Evolutionary conservation across 352 stramenopile species (phyloP), one percentile per base, ranked within the genome.

Genomic region (Globisporangium acanthophoron): DNA sequence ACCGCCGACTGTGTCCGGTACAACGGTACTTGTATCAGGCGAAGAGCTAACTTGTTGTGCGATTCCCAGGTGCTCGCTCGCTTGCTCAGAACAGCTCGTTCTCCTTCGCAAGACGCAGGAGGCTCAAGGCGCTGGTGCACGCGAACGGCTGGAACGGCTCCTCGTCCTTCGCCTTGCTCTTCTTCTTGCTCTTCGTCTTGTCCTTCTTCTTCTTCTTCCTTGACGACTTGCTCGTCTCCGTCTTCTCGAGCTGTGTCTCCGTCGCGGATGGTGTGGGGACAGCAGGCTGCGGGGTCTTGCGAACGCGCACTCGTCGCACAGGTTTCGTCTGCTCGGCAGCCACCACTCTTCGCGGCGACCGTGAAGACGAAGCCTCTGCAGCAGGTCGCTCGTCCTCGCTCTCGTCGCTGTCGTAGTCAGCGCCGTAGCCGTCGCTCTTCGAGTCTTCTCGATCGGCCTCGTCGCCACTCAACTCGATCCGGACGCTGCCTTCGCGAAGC

Each of bases 71-170:
- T 16, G 41, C 35, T 12, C 33, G 16, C 4, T 21, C 18, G 31
- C 8, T 35, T 12, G 21, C 44, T 85, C 66, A 88, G 69, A 88
- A 88, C 52, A 80, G 66, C 73, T 90, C 78, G 44, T 87, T 87
- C 50, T 89, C 80, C 60, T 92, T 92, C 7, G 80, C 80, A 47
- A 74, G 62, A 18, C 76, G 76, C 33, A 92, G 70, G 31, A 88
- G 48, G 12, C 65, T 62, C 47, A 92, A 62, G 3, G 80, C 83
- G 20, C 77, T 69, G 12, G 80, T 89, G 49, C 80, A 87, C 0
- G 83, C 83, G 63, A 83, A 90, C 7, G 80, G 79, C 56, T 77
- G 76, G 52, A 90, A 85, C 11, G 68, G 57, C 2, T 40, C 52
- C 3, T 41, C 64, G 3, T 58, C 53, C 13, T 72, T 64, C 9